A percentile compares a stretch with the other conserved stretches of the same genome.
phyloP scores from a whole-genome alignment of 306 rosid genomes.

The Fagus crenata region DNA sequence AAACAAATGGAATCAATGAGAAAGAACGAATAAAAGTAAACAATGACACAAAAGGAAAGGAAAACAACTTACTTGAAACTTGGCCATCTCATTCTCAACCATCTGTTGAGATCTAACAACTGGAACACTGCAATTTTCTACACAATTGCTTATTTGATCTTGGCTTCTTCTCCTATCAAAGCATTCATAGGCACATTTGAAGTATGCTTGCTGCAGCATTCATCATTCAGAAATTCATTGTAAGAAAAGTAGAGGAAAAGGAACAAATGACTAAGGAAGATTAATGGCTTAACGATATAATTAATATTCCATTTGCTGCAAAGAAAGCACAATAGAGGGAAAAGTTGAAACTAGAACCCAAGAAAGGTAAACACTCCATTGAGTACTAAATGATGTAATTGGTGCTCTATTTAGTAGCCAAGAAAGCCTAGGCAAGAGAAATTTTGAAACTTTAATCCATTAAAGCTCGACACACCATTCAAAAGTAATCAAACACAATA shows the following conservation, averaged over 20 bases:
- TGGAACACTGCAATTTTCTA: no score
- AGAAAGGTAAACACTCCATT: background rate
- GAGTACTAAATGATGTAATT: background rate
- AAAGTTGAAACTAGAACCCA: background rate
- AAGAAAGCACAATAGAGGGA: background rate
- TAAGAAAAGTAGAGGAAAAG: background rate
- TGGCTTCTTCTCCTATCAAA: slow-evolving; percentile 79
- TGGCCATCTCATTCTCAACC: slow-evolving; percentile 48
- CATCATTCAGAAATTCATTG: slow-evolving; percentile 26
- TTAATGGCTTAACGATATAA: background rate
- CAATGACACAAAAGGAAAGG: background rate
- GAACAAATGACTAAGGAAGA: background rate
- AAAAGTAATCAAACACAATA: background rate
- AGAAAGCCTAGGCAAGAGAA: background rate
- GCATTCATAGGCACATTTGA: slow-evolving; percentile 88
- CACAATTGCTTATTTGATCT: slow-evolving; percentile 47
- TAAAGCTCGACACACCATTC: background rate
- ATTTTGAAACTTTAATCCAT: background rate
- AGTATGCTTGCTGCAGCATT: slow-evolving; percentile 79
- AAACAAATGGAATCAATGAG: slow-evolving; percentile 1
- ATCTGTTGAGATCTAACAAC: no score
- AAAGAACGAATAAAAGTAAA: background rate
- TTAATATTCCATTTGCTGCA: background rate
- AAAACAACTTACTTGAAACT: slow-evolving; percentile 65
- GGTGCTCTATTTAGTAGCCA: background rate